Base-by-base conservation (phyloP, 352 stramenopile species). In the Thraustotheca clavata region DNA sequence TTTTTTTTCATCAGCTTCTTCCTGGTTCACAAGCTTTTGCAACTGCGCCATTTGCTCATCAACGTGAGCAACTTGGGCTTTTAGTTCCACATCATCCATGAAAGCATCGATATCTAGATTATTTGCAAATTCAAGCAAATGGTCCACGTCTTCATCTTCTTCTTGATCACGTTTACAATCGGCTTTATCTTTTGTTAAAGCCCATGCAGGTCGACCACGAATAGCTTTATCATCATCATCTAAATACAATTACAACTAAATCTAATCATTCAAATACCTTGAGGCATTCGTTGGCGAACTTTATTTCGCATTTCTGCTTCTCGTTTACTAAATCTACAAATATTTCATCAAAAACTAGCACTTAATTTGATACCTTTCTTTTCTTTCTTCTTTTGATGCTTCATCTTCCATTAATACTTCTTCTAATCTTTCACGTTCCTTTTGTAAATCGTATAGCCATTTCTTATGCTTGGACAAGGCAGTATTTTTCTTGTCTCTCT, bases 51-150 rank as follows among this genome's bases (percentile, higher is more conserved):
- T 79, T 43, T 96, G 83, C 66, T 96, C 79, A 70, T 97, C 89
- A 16, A 98, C 78, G 62, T 92, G 83, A 31, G 73, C 75, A 11
- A 94, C 76, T 20, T 79, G 77, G 4, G 80, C 82, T 49, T 93
- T 94, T 67, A 91, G 74, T 69, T 94, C 82, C 18, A 93, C 75
- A 54, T 98, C 92, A 70, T 95, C 79, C 73, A 96, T 91, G 76
- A 98, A 98, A 76, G 95, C 83, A 71, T 98, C 93, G 50, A 96
- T 91, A 67, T 98, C 85, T 8, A 98, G 73, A 41, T 91, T 87
- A 60, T 96, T 89, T 29, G 88, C 91, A 74, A 98, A 98, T 24
- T 91, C 80, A 16, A 98, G 83, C 32, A 98, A 76, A 33, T 98
- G 83, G 57, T 96, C 86, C 46, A 88, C 89, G 62, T 95, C 87